Conservation (phyloP, 192 early-diverging fungal species). For the Podila epigama region DNA sequence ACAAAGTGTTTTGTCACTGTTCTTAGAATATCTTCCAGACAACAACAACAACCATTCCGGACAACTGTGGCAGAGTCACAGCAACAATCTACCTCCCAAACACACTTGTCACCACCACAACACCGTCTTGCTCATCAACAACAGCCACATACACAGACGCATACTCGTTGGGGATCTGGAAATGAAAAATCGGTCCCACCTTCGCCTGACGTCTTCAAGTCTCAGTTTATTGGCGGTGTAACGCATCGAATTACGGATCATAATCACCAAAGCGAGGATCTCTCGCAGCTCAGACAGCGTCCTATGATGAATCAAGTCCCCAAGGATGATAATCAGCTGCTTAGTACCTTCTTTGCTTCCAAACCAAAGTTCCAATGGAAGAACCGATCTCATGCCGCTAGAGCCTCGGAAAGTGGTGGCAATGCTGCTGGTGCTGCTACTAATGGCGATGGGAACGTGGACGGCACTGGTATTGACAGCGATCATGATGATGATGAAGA, state of each 20-base stretch:
- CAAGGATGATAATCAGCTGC: neutral
- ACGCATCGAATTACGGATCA: neutral
- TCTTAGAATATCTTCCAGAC: constrained; percentile 50
- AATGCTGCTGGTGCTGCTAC: neutral
- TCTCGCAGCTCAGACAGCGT: neutral
- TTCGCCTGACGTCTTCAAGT: neutral
- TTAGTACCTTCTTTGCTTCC: neutral
- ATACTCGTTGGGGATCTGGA: no score
- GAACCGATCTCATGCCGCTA: no score
- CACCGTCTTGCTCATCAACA: neutral
- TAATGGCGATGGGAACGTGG: neutral
- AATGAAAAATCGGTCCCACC: neutral
- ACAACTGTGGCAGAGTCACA: neutral
- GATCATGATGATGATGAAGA: neutral
- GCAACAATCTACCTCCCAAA: neutral
- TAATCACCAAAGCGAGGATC: neutral
- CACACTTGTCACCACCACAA: neutral
- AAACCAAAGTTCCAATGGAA: neutral
- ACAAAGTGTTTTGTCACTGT: constrained; percentile 60
- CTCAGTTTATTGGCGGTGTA: neutral
- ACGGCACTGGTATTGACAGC: neutral
- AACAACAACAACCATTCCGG: neutral
- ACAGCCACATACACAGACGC: neutral
- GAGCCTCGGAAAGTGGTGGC: no score
- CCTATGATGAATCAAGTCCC: neutral